These are phyloP conservation scores for Taxawa tesnikishii DNA, from an alignment of 2,329 filamentous ascomycete genomes.

Conservation along the genomic window DNA sequence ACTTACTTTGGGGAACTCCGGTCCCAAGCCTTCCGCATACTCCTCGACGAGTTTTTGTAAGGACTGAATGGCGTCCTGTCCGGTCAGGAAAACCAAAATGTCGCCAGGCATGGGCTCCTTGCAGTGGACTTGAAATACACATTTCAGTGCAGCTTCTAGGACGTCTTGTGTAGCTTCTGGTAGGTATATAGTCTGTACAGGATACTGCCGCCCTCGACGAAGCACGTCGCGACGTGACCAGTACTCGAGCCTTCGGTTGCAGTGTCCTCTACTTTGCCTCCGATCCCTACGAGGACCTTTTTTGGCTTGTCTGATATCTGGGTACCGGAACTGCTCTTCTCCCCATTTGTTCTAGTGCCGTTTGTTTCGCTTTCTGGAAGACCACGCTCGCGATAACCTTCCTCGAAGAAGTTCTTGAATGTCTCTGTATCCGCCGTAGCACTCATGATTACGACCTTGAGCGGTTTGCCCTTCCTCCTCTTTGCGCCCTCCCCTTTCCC, in stretches of 20 bases:
- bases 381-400: conserved; percentile 7
- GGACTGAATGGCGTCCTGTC: conserved; percentile 83
- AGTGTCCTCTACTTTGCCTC: neutral
- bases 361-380: conserved; percentile 1
- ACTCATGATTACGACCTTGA: conserved; percentile 95
- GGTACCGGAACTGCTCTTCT: conserved; percentile 2
- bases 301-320: too few relatives aligned
- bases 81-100: conserved; percentile 81
- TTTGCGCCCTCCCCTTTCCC: conserved; percentile 46
- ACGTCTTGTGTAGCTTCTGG: conserved; percentile 66
- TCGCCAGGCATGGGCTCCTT: conserved; percentile 89
- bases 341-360: neutral
- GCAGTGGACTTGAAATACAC: conserved; percentile 74
- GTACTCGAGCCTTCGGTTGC: neutral
- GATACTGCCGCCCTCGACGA: conserved; percentile 81
- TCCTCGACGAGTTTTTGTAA: conserved; percentile 72
- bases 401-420: conserved; percentile 63
- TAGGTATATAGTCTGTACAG: conserved; percentile 68
- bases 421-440: conserved; percentile 82
- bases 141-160: conserved; percentile 67
- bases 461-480: conserved; percentile 55
- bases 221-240: conserved; percentile 37
- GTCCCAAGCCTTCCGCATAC: conserved; percentile 58
- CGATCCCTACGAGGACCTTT: too few relatives aligned
- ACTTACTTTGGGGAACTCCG: conserved; percentile 64